Conservation (phyloP, 106 monocot genomes). For the Acanthochlamys bracteata region DNA sequence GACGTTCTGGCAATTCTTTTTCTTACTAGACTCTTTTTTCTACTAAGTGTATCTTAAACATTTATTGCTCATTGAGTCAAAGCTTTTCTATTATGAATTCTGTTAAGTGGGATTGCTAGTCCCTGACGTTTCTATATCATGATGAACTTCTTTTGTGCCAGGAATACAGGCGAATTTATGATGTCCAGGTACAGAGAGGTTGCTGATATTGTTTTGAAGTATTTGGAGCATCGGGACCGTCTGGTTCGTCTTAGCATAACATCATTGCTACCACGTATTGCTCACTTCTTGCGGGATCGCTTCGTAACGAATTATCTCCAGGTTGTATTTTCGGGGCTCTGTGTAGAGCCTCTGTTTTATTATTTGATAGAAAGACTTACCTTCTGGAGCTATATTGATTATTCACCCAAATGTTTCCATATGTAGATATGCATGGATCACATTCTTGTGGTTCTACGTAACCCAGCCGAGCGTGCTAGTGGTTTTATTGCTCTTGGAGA, state of each 20-base stretch:
- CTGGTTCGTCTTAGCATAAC: constrained; percentile 97
- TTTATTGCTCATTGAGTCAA: too few species aligned
- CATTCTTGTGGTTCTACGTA: constrained; percentile 79
- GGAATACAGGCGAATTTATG: constrained; percentile 99
- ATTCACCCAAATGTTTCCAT: not conserved
- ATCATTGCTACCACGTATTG: constrained; percentile 96
- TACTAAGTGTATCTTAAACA: too few species aligned
- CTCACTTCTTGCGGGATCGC: constrained; percentile 94
- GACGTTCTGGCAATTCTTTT: too few species aligned
- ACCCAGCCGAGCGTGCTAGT: constrained; percentile 86
- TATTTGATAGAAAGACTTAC: too few species aligned
- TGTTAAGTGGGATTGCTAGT: not conserved
- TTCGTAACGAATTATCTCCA: constrained; percentile 95
- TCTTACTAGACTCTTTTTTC: too few species aligned
- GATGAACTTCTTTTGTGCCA: constrained; percentile 19
- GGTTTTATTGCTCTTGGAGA: constrained; percentile 93
- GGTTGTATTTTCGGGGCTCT: constrained; percentile 36
- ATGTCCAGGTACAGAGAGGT: constrained; percentile 99
- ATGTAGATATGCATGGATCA: constrained; percentile 96
- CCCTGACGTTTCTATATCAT: not conserved
- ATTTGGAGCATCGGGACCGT: constrained; percentile 85
- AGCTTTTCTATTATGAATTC: too few species aligned
- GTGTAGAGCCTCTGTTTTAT: too few species aligned
- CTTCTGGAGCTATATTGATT: too few species aligned
- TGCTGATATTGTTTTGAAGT: constrained; percentile 93